Evolutionary conservation across 75 land plant genomes (phyloP).

Genomic region (Sequoiadendron giganteum): DNA sequence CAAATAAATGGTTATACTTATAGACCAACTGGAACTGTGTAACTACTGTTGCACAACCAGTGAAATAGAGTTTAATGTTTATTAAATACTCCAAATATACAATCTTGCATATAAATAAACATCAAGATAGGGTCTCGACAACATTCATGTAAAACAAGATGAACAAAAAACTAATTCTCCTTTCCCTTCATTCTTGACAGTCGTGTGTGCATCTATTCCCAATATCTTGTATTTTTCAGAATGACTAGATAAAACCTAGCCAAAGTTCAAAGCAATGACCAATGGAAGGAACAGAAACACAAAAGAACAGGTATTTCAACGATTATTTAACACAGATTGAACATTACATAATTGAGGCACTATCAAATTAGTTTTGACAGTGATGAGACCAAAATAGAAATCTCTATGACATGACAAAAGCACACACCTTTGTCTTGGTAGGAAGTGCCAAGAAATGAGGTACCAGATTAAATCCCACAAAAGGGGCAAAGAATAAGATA

Average conservation of each 20-base stretch:
- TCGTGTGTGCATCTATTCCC: no score
- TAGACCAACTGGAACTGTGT: background rate
- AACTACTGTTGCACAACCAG: background rate
- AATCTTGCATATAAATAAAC: background rate
- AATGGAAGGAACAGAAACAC: background rate
- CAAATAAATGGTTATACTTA: background rate
- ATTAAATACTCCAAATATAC: background rate
- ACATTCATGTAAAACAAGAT: no score
- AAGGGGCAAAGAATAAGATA: background rate
- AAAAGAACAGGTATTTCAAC: background rate
- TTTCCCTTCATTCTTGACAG: no score
- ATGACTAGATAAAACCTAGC: background rate
- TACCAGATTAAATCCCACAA: background rate
- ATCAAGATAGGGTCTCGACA: background rate
- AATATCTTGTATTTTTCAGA: no score
- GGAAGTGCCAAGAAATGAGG: background rate
- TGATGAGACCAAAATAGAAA: background rate
- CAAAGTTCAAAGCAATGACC: background rate
- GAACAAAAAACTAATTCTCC: no score
- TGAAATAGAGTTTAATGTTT: background rate
- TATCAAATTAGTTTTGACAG: background rate
- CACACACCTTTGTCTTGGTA: background rate
- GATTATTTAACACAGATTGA: background rate
- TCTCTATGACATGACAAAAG: background rate
- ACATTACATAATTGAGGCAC: background rate